Evolutionary conservation across 768 basidiomycete genomes (phyloP), one percentile per base, ranked within the genome.

Genomic region (Fibroporia radiculosa): DNA sequence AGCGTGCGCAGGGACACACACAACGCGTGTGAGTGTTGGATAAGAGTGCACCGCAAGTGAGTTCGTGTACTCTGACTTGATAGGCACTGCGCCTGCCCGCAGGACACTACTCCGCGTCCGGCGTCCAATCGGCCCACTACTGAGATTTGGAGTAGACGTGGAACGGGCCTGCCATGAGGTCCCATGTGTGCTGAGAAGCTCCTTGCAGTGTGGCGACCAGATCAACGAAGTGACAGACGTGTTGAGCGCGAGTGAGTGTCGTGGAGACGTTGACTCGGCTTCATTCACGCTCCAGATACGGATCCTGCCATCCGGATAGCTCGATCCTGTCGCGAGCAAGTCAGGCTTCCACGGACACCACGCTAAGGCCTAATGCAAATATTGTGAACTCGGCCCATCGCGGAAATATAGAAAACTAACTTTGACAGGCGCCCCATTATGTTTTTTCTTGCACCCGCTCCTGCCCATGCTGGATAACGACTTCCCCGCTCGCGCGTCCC

Each of bases 281-380:
- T 66, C 48, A 28, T 69, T 71, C 22, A 66, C 65, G 54, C 66
- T 71, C 68, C 77, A 80, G 31, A 80, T 66, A 47, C 71, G 75
- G 53, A 78, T 69, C 23, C 62, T 67, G 38, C 78, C 76, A 51
- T 85, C 83, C 12, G 73, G 73, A 33, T 78, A 78, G 12, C 74
- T 75, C 11, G 82, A 78, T 13, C 82, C 83, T 1, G 80, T 75
- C 4, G 84, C 83, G 23, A 85, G 67, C 3, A 86, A 66, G 44
- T 75, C 75, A 3, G 69, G 67, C 52, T 83, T 78, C 83, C 83
- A 85, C 0, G 83, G 82, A 53, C 80, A 80, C 83, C 83, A 85
- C 0, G 81, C 75, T 37, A 85, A 64, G 1, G 84, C 83, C 82
- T 84, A 40, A 5, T 14, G 40, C 29, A 4, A 46, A 42, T 8